phyloP scores from a whole-genome alignment of 2,329 filamentous ascomycete species.

The Fusarium sp. region DNA sequence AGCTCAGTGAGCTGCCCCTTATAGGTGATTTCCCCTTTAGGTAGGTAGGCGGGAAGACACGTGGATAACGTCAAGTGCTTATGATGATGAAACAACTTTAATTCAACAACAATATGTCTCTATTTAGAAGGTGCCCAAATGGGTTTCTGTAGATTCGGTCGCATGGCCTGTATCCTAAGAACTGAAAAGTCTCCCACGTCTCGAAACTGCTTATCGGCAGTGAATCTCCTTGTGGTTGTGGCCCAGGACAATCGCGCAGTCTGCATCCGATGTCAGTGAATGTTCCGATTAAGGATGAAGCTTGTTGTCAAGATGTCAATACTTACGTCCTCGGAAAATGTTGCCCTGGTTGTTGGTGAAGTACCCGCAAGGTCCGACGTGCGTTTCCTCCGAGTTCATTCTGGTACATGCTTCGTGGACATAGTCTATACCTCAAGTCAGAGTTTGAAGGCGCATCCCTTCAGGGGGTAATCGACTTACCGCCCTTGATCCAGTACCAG shows the following conservation, averaged over 20 bases:
- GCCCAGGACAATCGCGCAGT: constrained; percentile 7
- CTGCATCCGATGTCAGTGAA: neutral
- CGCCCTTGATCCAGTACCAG: constrained; percentile 13
- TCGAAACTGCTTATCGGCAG: neutral
- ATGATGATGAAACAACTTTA: neutral
- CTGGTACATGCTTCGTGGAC: constrained; percentile 8
- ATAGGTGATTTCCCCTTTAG: neutral
- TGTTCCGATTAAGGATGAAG: neutral
- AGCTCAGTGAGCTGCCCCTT: neutral
- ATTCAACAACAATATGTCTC: neutral
- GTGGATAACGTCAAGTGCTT: neutral
- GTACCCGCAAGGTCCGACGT: constrained; percentile 7
- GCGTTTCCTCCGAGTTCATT: neutral
- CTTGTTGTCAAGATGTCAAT: neutral
- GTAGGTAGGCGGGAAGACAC: neutral
- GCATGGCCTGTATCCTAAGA: neutral
- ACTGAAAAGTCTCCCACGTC: neutral
- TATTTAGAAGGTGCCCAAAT: neutral
- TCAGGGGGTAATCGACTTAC: neutral
- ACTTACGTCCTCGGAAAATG: constrained; percentile 16
- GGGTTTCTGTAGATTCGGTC: neutral
- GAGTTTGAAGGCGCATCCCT: neutral
- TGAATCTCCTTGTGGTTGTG: neutral
- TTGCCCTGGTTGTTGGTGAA: neutral
- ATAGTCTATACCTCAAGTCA: neutral